Evolutionary conservation across 176 grass and related monocot species (phyloP), one percentile per base, ranked within the genome.

Genomic region (Panicum miliaceum): DNA sequence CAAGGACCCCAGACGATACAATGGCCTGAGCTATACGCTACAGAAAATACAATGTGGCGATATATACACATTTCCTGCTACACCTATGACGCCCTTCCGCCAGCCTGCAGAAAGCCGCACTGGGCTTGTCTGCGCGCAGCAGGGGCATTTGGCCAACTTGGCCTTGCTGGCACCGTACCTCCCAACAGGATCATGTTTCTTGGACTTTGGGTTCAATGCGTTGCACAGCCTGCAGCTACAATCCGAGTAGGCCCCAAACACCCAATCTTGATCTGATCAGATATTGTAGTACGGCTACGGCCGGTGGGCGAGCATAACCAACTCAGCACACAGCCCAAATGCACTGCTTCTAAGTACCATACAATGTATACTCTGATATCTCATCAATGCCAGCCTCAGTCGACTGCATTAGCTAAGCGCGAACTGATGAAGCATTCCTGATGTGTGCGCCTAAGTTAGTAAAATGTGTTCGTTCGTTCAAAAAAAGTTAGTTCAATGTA

Each of bases 81-180:
- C 27, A 73, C 26, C 2, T 27, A 60, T 54, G 20, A 75, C 3
- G 11, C 16, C 26, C 46, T 62, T 62, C 6, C 4, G 37, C 42
- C 72, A 77, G 75, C 53, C 34, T 12, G 73, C 53, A 83, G 63
- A 53, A 77, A 56, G 38, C 72, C 16, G 26, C 64, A 52, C 40
- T 27, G 52, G 76, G 58, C 9, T 64, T 71, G 64, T 58, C 50
- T 68, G 82, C 48, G 15, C 68, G 82, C 68, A 63, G 51, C 41
- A 76, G 59, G 62, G 51, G 8, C 14, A 32, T 70, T 53, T 81
- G 34, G 34, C 70, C 77, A 81, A 85, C 34, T 54, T 54, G 25
- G 53, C 77, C 42, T 54, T 61, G 71, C 77, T 81, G 77, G 88
- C 67, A 71, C 88, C 63, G 85, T 83, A 74, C 79, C 74, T 83